Evolutionary conservation across 371 early-diverging fungal species (phyloP), one percentile per base, ranked within the genome.

Genomic region (Funneliformis caledonium): DNA sequence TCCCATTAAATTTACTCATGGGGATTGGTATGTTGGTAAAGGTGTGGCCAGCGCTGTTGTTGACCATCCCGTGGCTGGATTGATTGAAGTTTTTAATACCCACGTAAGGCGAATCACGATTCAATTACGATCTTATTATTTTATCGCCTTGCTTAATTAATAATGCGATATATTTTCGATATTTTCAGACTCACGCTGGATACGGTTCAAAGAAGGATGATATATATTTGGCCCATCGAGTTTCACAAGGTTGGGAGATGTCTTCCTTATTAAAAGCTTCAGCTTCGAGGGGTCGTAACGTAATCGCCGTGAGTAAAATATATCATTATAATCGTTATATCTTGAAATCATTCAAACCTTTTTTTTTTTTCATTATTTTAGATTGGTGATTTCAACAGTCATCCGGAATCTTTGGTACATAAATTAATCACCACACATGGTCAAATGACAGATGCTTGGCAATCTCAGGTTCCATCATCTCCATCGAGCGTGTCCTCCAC

Each of bases 11-110:
- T 59, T 91, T n/a, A 85, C 86, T 5, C 90, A 91, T 64, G 92
- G 92, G 0, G 92, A 92, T 78, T 92, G 85, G 83, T 91, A 87
- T 82, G 91, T 89, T 19, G 91, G 91, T 19, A 92, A 92, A 85
- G 88, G 89, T 0, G 86, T 85, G 82, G 91, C 85, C 2, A 87
- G 87, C 42, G 87, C 85, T 1, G 84, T 88, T 45, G 82, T 92
- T 59, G 83, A 85, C 4, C 91, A 91, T 82, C 92, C 92, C 2
- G 81, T 83, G 9, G 82, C 85, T 60, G 92, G 91, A n/a, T 76
- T 89, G 12, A 83, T 91, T 45, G 89, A 91, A 68, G 85, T 92
- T 11, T 92, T 88, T 72, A 91, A 89, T 22, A 92, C 91, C 3
- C 92, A 92, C 85, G 92, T 88, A 89, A 83, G 85, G 31, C 33